Evolutionary conservation across 108 stramenopile species (phyloP), one percentile per base, ranked within the genome.

Genomic region (Asterionellopsis glacialis): DNA sequence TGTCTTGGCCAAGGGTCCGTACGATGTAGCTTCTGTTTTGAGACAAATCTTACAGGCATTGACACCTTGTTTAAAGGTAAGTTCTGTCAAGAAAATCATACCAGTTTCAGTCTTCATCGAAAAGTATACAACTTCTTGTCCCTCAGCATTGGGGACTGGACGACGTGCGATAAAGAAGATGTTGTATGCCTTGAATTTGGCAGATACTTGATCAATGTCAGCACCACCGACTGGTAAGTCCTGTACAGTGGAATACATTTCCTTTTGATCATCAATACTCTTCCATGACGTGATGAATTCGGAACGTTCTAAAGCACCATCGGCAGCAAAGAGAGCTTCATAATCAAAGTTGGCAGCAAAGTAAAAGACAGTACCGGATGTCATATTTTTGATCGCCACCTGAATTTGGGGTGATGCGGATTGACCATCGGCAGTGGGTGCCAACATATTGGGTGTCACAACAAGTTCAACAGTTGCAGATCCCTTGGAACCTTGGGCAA

Each of bases 311-410:
- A 93, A 70, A 10, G 87, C 76, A 4, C 90, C 90, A 51, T 87
- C 93, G 5, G 76, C 41, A 25, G 78, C 67, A 58, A 94, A 89
- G 23, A 94, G 62, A 13, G 85, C 82, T 61, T 95, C 94, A 55
- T 95, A 73, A 22, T 83, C 75, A 64, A 83, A 83, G 57, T 84
- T 88, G 21, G 80, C 89, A 10, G 91, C 89, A 73, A 90, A 89
- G 77, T 95, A 97, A 63, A 97, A 94, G 25, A 97, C 96, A 48
- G 53, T 69, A 26, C 90, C 80, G 42, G 88, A 84, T 43, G 81
- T 77, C 81, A 95, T 81, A 64, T 95, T 95, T 73, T 98, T 98
- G 74, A 98, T 80, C 51, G 97, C 97, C 26, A 94, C 79, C 63
- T 98, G 95, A 18, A 98, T 71, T 63, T 87, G 81, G 42, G 93